Evolutionary conservation across 2,329 filamentous ascomycete species (phyloP), one percentile per base, ranked within the genome.

Genomic region (Helotiales sp.): DNA sequence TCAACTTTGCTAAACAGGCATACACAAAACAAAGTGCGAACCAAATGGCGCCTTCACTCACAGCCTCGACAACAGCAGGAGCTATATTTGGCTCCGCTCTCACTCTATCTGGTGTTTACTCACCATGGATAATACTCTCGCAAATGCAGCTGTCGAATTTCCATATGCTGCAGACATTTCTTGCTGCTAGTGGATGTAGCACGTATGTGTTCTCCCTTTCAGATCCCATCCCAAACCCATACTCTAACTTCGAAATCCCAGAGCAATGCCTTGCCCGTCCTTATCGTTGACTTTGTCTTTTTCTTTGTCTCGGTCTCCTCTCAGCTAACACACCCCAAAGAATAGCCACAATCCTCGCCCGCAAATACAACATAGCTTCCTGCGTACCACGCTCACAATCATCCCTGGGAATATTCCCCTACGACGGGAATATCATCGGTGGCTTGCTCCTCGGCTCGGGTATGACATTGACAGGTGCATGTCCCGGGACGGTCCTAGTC

Each of bases 381-480:
- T 71, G 77, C 17, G 77, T 77, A 1, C 85, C 86, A 0, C 84
- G 86, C 15, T 77, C 79, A 64, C 83, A 82, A 37, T 84, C 87
- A 1, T 80, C 83, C 8, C 75, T 88, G 22, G 83, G 83, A 61
- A 58, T 63, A 11, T 78, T 88, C 71, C 83, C 88, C 71, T 87
- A 87, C 72, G 88, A 90, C 72, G 89, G 87, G 65, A 91, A 91
- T 75, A 77, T 90, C 54, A 72, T 90, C 70, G 89, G 89, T 63
- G 89, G 89, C 6, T 74, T 82, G 20, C 77, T 90, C 3, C 82
- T 90, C 32, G 89, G 89, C 47, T 76, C 83, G n/a, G 89, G 89
- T 65, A 90, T 91, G 88, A 83, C 86, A 5, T 78, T 90, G 15
- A 85, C 87, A 0, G 88, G 87, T 10, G 85, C 88, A 0, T 91